Evolutionary conservation across 257 asterid genomes (phyloP), one percentile per base, ranked within the genome.

Genomic region (Solanum chmielewskii): DNA sequence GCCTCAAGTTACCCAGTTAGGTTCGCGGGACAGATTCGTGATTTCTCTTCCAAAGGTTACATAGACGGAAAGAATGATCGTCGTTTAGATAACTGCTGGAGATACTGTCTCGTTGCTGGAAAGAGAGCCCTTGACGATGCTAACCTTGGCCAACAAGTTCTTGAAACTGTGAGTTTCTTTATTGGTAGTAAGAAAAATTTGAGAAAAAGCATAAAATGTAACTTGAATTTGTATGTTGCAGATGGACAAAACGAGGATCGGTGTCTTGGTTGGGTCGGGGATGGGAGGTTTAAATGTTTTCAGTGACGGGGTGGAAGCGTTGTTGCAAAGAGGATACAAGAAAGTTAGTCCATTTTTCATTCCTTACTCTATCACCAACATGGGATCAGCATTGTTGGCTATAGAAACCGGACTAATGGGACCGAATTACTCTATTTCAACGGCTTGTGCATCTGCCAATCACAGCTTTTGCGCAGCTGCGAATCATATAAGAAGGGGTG

Each of bases 81-180:
- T 3, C 91, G 92, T 6, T 86, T 93, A 4, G 95, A 93, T 37
- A 91, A 92, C 74, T 90, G 94, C 88, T 91, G 92, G 92, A 90
- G 95, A 85, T 93, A 91, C 69, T 91, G 95, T 37, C 59, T 92
- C 78, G 96, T 93, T 62, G 94, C 96, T 13, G 94, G 95, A 11
- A 91, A 88, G 80, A 90, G 85, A 31, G 96, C 95, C 62, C 93
- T 92, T n/a, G 90, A 92, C 6, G 88, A 89, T 86, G 95, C 96
- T 41, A 71, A 27, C 82, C 96, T 93, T 42, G 89, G 89, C 39
- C 88, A 86, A 86, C 68, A 90, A 59, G 91, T 89, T 39, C 92
- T 89, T 68, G 86, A 87, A 84, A 86, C 86, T 25, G 91, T 90
- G 52, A 90, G 92, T 35, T n/a, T 39, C 12, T 41, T 75, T 21